Conservation (phyloP, 129 eudicot genomes). For the Scalesia atractyloides region DNA sequence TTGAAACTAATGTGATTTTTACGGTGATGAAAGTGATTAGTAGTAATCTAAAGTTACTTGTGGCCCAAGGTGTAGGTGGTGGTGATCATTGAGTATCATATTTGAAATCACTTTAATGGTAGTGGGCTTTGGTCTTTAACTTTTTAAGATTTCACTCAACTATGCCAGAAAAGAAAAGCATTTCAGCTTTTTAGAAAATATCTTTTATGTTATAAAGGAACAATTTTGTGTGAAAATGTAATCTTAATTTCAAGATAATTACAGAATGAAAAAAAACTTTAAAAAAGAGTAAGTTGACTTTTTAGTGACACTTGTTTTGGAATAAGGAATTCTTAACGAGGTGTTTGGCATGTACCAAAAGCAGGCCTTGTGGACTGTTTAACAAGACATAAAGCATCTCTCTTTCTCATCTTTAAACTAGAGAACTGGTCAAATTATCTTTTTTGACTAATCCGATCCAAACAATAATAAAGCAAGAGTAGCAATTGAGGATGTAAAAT, state of each 20-base stretch:
- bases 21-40: neutral
- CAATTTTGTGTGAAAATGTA: slow-evolving; percentile 12
- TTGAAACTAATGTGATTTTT: neutral
- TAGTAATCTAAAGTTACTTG: slow-evolving; percentile 27
- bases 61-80: slow-evolving; percentile 36
- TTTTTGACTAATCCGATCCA: slow-evolving; percentile 34
- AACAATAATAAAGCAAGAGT: slow-evolving; percentile 30
- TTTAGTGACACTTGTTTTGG: slow-evolving; percentile 28
- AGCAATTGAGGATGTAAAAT: slow-evolving; percentile 29
- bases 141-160: slow-evolving; percentile 40
- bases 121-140: slow-evolving; percentile 48
- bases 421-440: slow-evolving; percentile 30
- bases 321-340: slow-evolving; percentile 32
- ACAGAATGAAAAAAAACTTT: slow-evolving; percentile 12
- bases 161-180: slow-evolving; percentile 36
- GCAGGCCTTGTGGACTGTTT: slow-evolving; percentile 21
- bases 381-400: slow-evolving; percentile 28
- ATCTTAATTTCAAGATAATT: slow-evolving; percentile 32
- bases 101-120: slow-evolving; percentile 41
- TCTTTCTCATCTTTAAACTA: slow-evolving; percentile 12
- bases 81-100: slow-evolving; percentile 44
- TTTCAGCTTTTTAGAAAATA: slow-evolving; percentile 31
- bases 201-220: slow-evolving; percentile 28
- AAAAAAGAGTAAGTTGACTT: slow-evolving; percentile 34
- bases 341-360: slow-evolving; percentile 32